These are phyloP conservation scores for Arabidopsis suecica DNA, from an alignment of 345 rosid genomes.

Conservation along the genomic window DNA sequence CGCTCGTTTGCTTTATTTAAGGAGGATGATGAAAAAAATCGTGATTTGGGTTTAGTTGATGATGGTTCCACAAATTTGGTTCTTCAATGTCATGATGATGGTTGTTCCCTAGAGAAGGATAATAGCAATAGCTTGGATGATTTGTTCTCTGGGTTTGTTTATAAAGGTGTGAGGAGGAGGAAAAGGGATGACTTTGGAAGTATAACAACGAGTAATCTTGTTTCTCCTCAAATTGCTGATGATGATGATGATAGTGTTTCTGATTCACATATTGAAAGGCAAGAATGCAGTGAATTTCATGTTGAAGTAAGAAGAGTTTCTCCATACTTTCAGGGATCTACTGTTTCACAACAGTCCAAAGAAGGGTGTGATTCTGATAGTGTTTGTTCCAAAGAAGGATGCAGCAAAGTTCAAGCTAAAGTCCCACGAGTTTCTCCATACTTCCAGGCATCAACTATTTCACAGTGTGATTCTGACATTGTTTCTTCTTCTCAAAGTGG, in stretches of 20 bases:
- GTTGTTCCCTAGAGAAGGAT: slow-evolving; percentile 20
- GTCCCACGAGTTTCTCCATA: slow-evolving; percentile 22
- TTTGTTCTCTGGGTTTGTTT: slow-evolving; percentile 12
- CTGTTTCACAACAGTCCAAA: slow-evolving; percentile 3
- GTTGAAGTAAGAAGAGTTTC: slow-evolving; percentile 29
- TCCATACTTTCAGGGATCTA: slow-evolving; percentile 31
- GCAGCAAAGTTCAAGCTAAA: slow-evolving; percentile 19
- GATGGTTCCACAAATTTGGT: slow-evolving; percentile 6
- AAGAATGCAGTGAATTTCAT: slow-evolving; percentile 10
- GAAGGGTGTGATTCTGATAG: slow-evolving; percentile 1
- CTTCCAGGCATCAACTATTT: neutral
- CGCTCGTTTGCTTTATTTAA: slow-evolving; percentile 3
- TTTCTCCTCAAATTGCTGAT: slow-evolving; percentile 11
- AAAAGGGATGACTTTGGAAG: slow-evolving; percentile 11
- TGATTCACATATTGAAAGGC: slow-evolving; percentile 12
- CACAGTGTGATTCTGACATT: slow-evolving; percentile 22
- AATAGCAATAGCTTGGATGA: slow-evolving; percentile 22
- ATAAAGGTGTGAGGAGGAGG: slow-evolving; percentile 10
- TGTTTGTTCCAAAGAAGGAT: slow-evolving; percentile 15
- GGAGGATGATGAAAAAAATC: neutral
- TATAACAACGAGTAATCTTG: neutral
- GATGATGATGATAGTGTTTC: slow-evolving; percentile 18
- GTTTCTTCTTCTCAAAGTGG: slow-evolving; percentile 10
- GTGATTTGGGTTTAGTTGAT: slow-evolving; percentile 14
- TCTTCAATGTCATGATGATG: slow-evolving; percentile 9